Conservation (phyloP, 495 filamentous ascomycete species). For the Penicillium longicatenatum region DNA sequence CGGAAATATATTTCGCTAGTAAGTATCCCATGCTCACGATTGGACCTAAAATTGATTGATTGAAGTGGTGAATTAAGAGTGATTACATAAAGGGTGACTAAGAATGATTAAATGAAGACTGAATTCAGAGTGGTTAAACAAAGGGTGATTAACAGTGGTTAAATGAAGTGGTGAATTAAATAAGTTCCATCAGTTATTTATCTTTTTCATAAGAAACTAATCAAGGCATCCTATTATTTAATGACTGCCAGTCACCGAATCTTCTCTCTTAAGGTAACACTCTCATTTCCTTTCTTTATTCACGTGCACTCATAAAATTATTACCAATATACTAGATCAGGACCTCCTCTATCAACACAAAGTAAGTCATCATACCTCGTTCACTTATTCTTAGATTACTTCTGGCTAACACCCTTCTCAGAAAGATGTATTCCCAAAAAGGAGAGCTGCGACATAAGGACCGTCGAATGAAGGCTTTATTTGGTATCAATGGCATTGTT, state of each 20-base stretch:
- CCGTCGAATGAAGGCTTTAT: constrained; percentile 8
- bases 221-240: background rate
- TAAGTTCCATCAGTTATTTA: background rate
- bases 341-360: background rate
- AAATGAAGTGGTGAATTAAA: background rate
- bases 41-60: background rate
- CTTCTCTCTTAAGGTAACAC: background rate
- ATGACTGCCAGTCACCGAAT: background rate
- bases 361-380: background rate
- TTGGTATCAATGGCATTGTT: constrained; percentile 7
- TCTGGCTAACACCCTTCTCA: constrained; percentile 1
- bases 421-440: constrained; percentile 8
- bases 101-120: background rate
- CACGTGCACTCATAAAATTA: background rate
- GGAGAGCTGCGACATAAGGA: constrained; percentile 6
- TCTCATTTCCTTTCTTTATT: background rate
- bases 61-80: background rate
- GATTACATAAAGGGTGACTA: background rate
- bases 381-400: background rate
- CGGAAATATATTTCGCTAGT: no score
- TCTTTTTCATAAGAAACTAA: background rate
- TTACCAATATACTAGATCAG: background rate
- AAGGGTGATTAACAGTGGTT: background rate
- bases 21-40: no score
- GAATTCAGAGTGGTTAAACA: background rate